Evolutionary conservation across 106 monocot species (phyloP).

Genomic region (Dactylorhiza incarnata): DNA sequence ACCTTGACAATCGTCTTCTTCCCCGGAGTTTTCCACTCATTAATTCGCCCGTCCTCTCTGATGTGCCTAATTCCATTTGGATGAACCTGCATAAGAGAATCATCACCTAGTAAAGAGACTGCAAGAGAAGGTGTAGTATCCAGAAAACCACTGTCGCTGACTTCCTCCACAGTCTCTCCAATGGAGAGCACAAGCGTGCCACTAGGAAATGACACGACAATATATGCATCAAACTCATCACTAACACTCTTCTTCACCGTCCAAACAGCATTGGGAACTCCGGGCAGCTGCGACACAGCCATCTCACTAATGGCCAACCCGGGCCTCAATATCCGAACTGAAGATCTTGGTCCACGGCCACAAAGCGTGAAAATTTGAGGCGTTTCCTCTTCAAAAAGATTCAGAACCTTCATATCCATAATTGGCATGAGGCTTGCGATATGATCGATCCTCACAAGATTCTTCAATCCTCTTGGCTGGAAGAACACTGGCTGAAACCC

Average conservation of each 20-base stretch:
- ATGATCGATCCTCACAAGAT: constrained; percentile 71
- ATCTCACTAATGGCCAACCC: constrained; percentile 90
- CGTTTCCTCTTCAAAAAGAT: constrained; percentile 97
- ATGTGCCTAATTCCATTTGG: constrained; percentile 96
- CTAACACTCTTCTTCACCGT: constrained; percentile 91
- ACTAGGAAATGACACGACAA: constrained; percentile 89
- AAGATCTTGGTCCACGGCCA: constrained; percentile 80
- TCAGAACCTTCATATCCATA: constrained; percentile 88
- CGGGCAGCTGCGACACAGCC: constrained; percentile 87
- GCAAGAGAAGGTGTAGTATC: constrained; percentile 90
- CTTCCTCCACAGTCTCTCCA: constrained; percentile 98
- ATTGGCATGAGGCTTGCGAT: constrained; percentile 90
- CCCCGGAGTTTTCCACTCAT: constrained; percentile 98
- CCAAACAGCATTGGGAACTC: constrained; percentile 87
- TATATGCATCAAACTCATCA: constrained; percentile 98
- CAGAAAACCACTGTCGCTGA: constrained; percentile 88
- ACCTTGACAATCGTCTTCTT: constrained; percentile 99
- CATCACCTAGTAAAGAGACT: constrained; percentile 83
- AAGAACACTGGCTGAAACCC: constrained; percentile 97
- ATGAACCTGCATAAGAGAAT: constrained; percentile 98
- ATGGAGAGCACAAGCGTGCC: constrained; percentile 95
- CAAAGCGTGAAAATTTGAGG: constrained; percentile 85
- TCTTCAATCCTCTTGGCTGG: constrained; percentile 78
- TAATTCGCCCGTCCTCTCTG: constrained; percentile 91
- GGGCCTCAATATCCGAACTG: constrained; percentile 70